A percentile compares a stretch with the other conserved stretches of the same genome.
Evolutionary conservation across 164 flowering plant species (phyloP).

Genomic region (Kalanchoe fedtschenkoi): DNA sequence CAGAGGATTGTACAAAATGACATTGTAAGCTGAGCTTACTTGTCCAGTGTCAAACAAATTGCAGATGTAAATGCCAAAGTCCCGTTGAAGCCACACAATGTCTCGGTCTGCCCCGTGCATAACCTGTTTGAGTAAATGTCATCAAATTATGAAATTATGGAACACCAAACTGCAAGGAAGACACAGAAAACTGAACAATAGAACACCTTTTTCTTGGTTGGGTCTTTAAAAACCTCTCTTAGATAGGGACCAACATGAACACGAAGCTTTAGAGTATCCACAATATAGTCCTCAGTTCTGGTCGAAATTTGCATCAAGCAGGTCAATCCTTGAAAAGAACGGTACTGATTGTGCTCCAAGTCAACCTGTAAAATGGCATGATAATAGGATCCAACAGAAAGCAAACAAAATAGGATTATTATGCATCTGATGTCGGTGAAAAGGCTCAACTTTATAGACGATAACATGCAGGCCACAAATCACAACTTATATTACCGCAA

Average conservation of each 20-base stretch:
- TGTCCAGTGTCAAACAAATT: constrained; percentile 98
- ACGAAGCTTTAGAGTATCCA: constrained; percentile 86
- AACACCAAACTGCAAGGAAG: constrained; percentile 1
- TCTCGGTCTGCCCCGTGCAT: constrained; percentile 99
- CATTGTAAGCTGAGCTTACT: constrained; percentile 27
- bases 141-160: constrained; percentile 7
- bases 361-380: constrained; percentile 48
- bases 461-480: background rate
- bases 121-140: constrained; percentile 37
- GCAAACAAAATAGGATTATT: background rate
- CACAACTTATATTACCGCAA: constrained; percentile 53
- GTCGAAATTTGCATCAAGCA: constrained; percentile 99
- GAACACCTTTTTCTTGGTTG: constrained; percentile 71
- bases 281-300: constrained; percentile 83
- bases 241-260: constrained; percentile 80
- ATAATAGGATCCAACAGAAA: background rate
- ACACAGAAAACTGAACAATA: background rate
- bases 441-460: background rate
- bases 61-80: constrained; percentile 92
- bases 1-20: background rate
- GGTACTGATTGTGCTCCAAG: constrained; percentile 92
- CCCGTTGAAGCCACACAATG: constrained; percentile 91
- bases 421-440: background rate
- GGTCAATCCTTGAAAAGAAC: constrained; percentile 95
- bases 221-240: constrained; percentile 87